A percentile compares a stretch with the other conserved stretches of the same genome.
Conservation (phyloP, 2,329 filamentous ascomycete species). For the Paecilomyces variotii region DNA sequence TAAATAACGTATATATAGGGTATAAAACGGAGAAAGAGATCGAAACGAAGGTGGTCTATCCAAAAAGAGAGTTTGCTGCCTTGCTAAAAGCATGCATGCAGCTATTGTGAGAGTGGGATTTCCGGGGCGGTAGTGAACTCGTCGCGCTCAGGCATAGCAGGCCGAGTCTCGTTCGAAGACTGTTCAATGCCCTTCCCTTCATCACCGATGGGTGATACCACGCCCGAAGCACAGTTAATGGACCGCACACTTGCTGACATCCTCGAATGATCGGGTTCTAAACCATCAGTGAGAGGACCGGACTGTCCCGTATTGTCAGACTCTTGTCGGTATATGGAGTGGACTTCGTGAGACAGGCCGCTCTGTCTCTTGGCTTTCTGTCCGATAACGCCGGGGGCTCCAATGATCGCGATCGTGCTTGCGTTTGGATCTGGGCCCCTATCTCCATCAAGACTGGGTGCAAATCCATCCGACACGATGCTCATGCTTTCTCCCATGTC, state of each 20-base stretch:
- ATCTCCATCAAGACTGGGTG: slow-evolving; percentile 5
- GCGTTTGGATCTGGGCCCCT: slow-evolving; percentile 20
- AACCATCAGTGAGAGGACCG: not conserved
- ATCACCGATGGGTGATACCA: slow-evolving; percentile 2
- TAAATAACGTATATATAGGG: not conserved
- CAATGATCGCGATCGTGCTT: slow-evolving; percentile 18
- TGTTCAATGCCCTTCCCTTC: slow-evolving; percentile 2
- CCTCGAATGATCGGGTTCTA: not conserved
- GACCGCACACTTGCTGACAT: not conserved
- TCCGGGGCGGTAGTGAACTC: slow-evolving; percentile 22
- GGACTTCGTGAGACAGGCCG: not conserved
- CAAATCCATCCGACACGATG: not conserved
- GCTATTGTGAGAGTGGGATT: not conserved
- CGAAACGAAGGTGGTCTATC: not conserved
- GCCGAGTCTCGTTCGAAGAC: slow-evolving; percentile 10
- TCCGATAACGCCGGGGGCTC: slow-evolving; percentile 20
- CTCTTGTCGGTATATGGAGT: not conserved
- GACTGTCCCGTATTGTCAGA: not conserved
- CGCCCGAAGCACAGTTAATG: not conserved
- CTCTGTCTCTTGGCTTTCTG: slow-evolving; percentile 1
- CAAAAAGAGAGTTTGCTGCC: not conserved
- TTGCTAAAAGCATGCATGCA: not conserved
- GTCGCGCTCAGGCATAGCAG: slow-evolving; percentile 21
- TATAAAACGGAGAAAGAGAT: not conserved
- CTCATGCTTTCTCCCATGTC: not conserved